Percentiles rank a stretch among this genome's conserved stretches.
Conservation (phyloP, 2,329 filamentous ascomycete genomes). For the Epichloe coenophiala region DNA sequence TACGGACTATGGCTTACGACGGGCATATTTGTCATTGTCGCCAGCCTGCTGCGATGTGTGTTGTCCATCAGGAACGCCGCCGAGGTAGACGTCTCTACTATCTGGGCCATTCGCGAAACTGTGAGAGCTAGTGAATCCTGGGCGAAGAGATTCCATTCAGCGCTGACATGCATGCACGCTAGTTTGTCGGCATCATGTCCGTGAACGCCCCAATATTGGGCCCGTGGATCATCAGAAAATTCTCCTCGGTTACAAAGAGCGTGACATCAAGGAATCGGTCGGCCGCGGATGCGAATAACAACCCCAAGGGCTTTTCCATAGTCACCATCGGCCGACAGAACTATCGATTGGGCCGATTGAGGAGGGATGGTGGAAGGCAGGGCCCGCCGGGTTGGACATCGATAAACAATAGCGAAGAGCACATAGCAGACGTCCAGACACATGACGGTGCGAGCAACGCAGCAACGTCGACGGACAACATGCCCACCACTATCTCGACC, state of each 20-base stretch:
- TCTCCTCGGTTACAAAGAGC: constrained; percentile 5
- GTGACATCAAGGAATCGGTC: constrained; percentile 5
- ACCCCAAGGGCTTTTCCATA: constrained; percentile 1
- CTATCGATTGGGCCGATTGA: constrained; percentile 8
- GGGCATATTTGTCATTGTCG: constrained; percentile 14
- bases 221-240: constrained; percentile 12
- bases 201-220: constrained; percentile 13
- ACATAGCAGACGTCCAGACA: constrained; percentile 3
- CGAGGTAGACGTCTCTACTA: constrained; percentile 12
- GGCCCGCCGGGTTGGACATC: constrained; percentile 10
- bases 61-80: constrained; percentile 9
- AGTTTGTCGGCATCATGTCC: constrained; percentile 13
- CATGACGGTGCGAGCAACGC: background rate
- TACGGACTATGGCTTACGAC: constrained; percentile 12
- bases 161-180: background rate
- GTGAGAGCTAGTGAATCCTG: constrained; percentile 3
- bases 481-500: background rate
- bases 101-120: constrained; percentile 15
- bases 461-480: background rate
- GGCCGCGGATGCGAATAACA: background rate
- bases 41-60: constrained; percentile 12
- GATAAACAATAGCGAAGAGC: constrained; percentile 12
- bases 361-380: constrained; percentile 6
- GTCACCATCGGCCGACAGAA: constrained; percentile 11
- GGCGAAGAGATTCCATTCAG: background rate